Percentiles rank a stretch among this genome's conserved stretches.
phyloP scores from a whole-genome alignment of 192 early-diverging fungal genomes.

The Powellomyces hirtus region DNA sequence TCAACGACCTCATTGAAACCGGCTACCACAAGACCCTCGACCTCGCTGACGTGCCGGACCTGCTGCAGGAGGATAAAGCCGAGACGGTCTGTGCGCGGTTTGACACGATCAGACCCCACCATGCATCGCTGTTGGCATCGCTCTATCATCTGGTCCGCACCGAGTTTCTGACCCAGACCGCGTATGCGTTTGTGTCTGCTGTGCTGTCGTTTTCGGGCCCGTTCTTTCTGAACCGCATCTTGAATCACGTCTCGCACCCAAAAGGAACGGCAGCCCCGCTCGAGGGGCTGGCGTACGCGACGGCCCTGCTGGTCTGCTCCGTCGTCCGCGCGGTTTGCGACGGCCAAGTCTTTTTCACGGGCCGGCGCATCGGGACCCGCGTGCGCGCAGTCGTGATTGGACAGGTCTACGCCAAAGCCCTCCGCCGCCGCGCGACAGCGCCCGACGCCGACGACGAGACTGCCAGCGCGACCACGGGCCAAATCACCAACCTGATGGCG shows the following conservation, averaged over 20 bases:
- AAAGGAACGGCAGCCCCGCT: conserved; percentile 6
- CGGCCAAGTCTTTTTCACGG: conserved; percentile 47
- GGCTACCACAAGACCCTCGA: conserved; percentile 55
- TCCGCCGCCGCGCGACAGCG: conserved; percentile 20
- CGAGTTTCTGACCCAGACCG: conserved; percentile 8
- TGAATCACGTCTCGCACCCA: conserved; percentile 31
- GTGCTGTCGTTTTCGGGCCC: conserved; percentile 34
- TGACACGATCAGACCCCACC: background rate
- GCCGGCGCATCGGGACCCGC: conserved; percentile 32
- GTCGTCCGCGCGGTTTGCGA: conserved; percentile 33
- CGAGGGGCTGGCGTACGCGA: conserved; percentile 26
- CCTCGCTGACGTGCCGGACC: conserved; percentile 56
- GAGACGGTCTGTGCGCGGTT: conserved; percentile 29
- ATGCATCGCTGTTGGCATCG: conserved; percentile 22
- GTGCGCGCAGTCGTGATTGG: conserved; percentile 41
- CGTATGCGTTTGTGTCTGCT: conserved; percentile 7
- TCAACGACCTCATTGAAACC: conserved; percentile 56
- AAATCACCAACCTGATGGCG: conserved; percentile 38
- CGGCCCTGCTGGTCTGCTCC: conserved; percentile 32
- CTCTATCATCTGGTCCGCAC: conserved; percentile 15
- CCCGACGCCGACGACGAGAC: conserved; percentile 27
- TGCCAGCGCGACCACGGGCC: conserved; percentile 31
- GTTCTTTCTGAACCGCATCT: conserved; percentile 45
- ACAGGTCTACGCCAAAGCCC: conserved; percentile 47
- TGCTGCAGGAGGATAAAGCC: conserved; percentile 51